Conservation (phyloP, 148 eudicot genomes). For the Vaccinium corymbosum region DNA sequence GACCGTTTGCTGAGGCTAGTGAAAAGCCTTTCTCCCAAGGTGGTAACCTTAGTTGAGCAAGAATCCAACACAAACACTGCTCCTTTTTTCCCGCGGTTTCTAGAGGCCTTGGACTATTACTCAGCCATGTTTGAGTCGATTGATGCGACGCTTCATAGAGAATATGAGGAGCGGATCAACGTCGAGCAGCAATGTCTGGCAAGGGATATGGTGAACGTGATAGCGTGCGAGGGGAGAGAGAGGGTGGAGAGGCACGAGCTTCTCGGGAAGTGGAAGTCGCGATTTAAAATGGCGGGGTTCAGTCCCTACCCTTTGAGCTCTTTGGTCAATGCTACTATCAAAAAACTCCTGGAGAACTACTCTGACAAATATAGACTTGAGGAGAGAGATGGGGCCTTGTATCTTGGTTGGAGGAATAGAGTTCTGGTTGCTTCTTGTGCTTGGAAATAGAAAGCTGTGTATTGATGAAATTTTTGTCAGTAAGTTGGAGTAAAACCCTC, state of each 20-base stretch:
- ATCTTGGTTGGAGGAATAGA: constrained; percentile 41
- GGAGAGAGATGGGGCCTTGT: constrained; percentile 36
- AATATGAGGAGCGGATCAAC: constrained; percentile 40
- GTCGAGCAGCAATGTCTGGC: constrained; percentile 54
- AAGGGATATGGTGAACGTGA: constrained; percentile 43
- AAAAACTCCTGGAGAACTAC: constrained; percentile 27
- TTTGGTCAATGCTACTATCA: constrained; percentile 33
- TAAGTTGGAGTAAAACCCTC: background rate
- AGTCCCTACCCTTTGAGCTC: constrained; percentile 33
- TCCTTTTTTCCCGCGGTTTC: constrained; percentile 42
- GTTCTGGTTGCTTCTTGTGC: constrained; percentile 35
- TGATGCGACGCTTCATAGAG: constrained; percentile 39
- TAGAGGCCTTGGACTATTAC: constrained; percentile 42
- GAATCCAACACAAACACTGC: constrained; percentile 48
- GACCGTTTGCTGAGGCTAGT: constrained; percentile 44
- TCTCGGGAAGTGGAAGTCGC: constrained; percentile 33
- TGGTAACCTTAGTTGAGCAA: constrained; percentile 51
- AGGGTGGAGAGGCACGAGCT: constrained; percentile 46
- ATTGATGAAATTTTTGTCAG: background rate
- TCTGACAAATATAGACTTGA: constrained; percentile 27
- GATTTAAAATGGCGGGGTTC: constrained; percentile 39
- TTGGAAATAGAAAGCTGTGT: constrained; percentile 25
- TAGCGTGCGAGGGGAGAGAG: constrained; percentile 47
- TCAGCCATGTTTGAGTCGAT: constrained; percentile 48
- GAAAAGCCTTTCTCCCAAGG: constrained; percentile 39